Evolutionary conservation across 805 yeast genomes (phyloP).

Genomic region (Ogataea ramenticola): DNA sequence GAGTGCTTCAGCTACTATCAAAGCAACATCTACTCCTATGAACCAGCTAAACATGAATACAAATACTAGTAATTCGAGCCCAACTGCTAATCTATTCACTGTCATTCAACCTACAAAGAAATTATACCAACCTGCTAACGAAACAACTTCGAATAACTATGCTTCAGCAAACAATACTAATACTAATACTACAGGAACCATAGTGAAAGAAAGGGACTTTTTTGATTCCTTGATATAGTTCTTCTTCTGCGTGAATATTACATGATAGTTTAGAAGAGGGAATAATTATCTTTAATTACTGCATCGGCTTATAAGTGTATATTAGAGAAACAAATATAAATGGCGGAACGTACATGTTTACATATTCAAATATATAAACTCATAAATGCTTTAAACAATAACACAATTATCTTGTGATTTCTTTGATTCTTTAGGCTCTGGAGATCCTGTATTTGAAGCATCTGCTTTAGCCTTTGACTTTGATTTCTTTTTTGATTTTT

Average conservation of each 20-base stretch:
- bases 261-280: no score
- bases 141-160: background rate
- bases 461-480: background rate
- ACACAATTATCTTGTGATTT: background rate
- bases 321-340: no score
- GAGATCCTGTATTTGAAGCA: background rate
- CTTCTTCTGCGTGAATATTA: no score
- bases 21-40: background rate
- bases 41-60: background rate
- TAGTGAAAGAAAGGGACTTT: background rate
- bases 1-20: background rate
- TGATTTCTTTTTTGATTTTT: background rate
- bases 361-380: no score
- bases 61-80: background rate
- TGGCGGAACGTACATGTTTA: no score
- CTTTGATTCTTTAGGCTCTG: background rate
- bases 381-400: no score
- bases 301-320: no score
- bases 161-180: background rate
- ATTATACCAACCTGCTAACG: background rate
- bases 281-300: no score
- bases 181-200: background rate
- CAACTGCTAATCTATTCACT: constrained; percentile 5
- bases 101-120: constrained; percentile 19
- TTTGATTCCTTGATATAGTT: constrained; percentile 1